These are phyloP conservation scores for Jamesozyma piceae DNA, from an alignment of 805 yeast genomes.

Conservation along the genomic window DNA sequence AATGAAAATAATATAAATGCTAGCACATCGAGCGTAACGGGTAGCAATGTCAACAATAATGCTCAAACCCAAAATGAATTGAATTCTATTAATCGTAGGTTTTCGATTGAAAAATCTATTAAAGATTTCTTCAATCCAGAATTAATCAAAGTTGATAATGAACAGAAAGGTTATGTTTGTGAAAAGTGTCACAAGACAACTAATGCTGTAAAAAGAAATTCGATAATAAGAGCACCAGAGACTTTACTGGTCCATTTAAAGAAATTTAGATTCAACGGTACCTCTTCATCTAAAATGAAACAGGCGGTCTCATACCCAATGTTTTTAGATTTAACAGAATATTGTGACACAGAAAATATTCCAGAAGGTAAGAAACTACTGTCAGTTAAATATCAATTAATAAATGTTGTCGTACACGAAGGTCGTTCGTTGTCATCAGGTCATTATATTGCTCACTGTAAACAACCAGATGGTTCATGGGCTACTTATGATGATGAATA, in stretches of 20 bases:
- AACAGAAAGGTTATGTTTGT: slow-evolving; percentile 75
- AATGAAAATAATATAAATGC: background rate
- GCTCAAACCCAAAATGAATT: background rate
- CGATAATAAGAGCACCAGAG: slow-evolving; percentile 79
- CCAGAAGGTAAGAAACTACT: slow-evolving; percentile 13
- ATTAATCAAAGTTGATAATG: slow-evolving; percentile 58
- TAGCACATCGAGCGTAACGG: background rate
- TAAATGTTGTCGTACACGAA: slow-evolving; percentile 84
- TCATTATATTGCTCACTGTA: slow-evolving; percentile 83
- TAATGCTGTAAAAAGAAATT: slow-evolving; percentile 64
- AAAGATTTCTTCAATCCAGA: slow-evolving; percentile 79
- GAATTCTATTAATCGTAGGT: slow-evolving; percentile 29
- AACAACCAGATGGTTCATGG: slow-evolving; percentile 91
- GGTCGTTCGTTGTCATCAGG: slow-evolving; percentile 90
- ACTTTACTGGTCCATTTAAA: slow-evolving; percentile 79
- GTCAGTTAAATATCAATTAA: slow-evolving; percentile 58
- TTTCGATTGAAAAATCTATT: slow-evolving; percentile 66
- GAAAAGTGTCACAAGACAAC: slow-evolving; percentile 75
- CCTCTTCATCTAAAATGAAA: slow-evolving; percentile 73
- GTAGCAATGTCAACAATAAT: background rate
- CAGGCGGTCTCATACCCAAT: slow-evolving; percentile 77
- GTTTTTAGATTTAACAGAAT: slow-evolving; percentile 62
- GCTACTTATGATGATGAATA: slow-evolving; percentile 90
- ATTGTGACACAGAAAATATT: slow-evolving; percentile 31
- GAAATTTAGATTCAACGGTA: slow-evolving; percentile 81